These are phyloP conservation scores for Heterobasidion parviporum DNA, from an alignment of 1,284 basidiomycete species.

Conservation along the genomic window DNA sequence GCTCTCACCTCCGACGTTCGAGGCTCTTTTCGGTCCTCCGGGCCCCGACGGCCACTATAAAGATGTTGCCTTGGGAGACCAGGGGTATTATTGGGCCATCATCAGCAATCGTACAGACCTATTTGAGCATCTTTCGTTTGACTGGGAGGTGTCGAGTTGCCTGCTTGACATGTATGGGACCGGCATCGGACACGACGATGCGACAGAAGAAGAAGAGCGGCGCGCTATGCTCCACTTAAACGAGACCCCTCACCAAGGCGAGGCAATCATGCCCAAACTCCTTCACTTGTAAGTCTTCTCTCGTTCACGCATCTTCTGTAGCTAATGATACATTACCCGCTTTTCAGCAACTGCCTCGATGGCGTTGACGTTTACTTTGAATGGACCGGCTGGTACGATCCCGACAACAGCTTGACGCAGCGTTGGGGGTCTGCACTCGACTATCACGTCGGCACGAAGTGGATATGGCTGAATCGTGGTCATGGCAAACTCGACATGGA, in stretches of 20 bases:
- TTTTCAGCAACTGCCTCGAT: conserved; percentile 35
- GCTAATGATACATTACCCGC: not conserved
- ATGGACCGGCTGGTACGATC: conserved; percentile 37
- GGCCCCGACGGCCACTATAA: conserved; percentile 28
- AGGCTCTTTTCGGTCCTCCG: conserved; percentile 34
- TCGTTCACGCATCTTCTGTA: not conserved
- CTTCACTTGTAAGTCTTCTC: conserved; percentile 37
- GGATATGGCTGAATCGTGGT: conserved; percentile 38
- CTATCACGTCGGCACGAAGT: conserved; percentile 39
- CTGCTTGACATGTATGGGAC: conserved; percentile 35
- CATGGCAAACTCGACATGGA: conserved; percentile 18
- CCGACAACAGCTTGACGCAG: conserved; percentile 25
- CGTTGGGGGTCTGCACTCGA: conserved; percentile 35
- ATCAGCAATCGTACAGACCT: conserved; percentile 31
- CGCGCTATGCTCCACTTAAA: conserved; percentile 24
- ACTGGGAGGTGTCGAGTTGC: conserved; percentile 41
- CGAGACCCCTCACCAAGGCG: conserved; percentile 30
- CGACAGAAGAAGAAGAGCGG: conserved; percentile 27
- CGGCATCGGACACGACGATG: conserved; percentile 30
- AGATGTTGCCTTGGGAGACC: conserved; percentile 38
- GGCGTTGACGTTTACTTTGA: conserved; percentile 33
- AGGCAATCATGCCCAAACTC: conserved; percentile 33
- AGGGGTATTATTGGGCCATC: conserved; percentile 47
- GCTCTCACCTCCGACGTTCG: conserved; percentile 32
- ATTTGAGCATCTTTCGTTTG: conserved; percentile 32